Base-by-base conservation (phyloP, 2,329 filamentous ascomycete species). In the Cordyceps tenuipes region DNA sequence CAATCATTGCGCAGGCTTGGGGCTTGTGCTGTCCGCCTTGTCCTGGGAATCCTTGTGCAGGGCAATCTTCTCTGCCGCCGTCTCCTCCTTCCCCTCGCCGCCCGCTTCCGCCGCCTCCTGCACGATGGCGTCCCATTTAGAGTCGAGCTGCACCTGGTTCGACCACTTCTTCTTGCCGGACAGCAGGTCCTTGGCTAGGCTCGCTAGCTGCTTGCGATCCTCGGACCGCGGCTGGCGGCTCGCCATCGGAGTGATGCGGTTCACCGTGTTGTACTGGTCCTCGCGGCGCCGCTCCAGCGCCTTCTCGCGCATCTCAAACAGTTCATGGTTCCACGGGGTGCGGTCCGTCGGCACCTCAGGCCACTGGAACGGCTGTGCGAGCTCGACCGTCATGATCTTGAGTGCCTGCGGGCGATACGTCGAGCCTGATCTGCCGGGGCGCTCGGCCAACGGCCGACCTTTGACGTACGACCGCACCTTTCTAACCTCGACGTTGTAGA, bases 361-460 rank as follows among this genome's bases (percentile, higher is more conserved):
- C 88, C 90, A 97, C 60, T 89, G 85, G 77, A 99, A 99, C 5
- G 92, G 90, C 77, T 87, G 78, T 63, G 82, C 84, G 77, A 99
- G 83, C 79, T 97, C 90, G 49, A 95, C 90, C 47, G 89, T 96
- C 94, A 99, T 99, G 73, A 87, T 89, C 82, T 99, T 99, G 69
- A 86, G 82, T 54, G 85, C 78, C 64, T 82, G 79, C 29, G 89
- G 88, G 26, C 93, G 84, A 73, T 85, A 87, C 79, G 84, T 85
- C 63, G 80, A 80, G 62, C 81, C 79, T 68, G 74, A 78, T 68
- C 64, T 62, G 72, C 70, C 70, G 70, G 72, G 72, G 66, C 73
- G 82, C 61, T 81, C 82, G 41, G 83, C 82, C 60, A 82, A 80
- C 17, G 75, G 73, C 62, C 72, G 83, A 71, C 85, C 81, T 74